These are phyloP conservation scores for Crithidia expoeki DNA, from an alignment of 208 protist genomes.

Conservation along the genomic window DNA sequence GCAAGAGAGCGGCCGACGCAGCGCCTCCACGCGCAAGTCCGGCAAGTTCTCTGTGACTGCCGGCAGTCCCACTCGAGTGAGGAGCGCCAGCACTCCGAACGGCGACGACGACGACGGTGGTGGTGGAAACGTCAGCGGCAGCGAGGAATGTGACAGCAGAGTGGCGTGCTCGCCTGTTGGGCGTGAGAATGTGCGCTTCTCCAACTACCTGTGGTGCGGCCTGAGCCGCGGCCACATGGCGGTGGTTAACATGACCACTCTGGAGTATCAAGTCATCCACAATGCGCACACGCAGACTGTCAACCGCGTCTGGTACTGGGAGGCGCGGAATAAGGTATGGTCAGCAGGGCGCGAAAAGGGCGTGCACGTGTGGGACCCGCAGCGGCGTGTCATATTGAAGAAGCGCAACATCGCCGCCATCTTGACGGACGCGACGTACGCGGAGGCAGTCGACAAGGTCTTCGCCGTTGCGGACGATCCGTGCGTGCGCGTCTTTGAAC, in stretches of 20 bases:
- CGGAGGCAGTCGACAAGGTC: constrained; percentile 55
- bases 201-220: constrained; percentile 77
- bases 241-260: constrained; percentile 68
- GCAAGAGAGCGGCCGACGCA: constrained; percentile 27
- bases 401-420: constrained; percentile 87
- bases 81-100: background rate
- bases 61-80: background rate
- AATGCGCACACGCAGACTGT: constrained; percentile 78
- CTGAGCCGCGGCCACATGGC: constrained; percentile 68
- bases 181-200: constrained; percentile 19
- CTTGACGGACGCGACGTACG: constrained; percentile 69
- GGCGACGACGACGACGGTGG: constrained; percentile 15
- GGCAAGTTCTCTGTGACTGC: constrained; percentile 11
- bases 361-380: constrained; percentile 85
- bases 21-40: constrained; percentile 21
- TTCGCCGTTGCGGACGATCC: constrained; percentile 83
- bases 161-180: background rate
- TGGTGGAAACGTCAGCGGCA: constrained; percentile 2
- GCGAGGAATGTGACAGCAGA: background rate
- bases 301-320: constrained; percentile 73
- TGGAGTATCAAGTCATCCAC: constrained; percentile 52
- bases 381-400: constrained; percentile 71
- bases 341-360: constrained; percentile 85
- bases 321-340: constrained; percentile 75
- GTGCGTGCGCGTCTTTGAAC: constrained; percentile 84